Evolutionary conservation across 352 stramenopile species (phyloP).

Genomic region (Aphanomyces astaci): DNA sequence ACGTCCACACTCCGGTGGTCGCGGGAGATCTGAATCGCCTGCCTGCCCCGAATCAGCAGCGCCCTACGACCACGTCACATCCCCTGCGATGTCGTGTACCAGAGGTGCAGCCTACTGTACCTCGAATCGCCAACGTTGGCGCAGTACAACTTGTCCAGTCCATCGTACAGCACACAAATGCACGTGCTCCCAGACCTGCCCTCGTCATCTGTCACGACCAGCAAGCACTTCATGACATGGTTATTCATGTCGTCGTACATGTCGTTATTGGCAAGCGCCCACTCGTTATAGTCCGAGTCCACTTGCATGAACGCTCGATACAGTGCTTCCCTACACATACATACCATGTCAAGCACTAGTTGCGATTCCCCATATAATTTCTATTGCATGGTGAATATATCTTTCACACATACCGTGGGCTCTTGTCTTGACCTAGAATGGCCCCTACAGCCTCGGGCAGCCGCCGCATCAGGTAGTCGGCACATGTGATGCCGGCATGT

Average conservation of each 20-base stretch:
- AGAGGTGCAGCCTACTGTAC: too few relatives aligned
- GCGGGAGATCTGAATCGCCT: constrained; percentile 17
- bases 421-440: constrained; percentile 11
- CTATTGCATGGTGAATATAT: too few relatives aligned
- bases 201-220: too few relatives aligned
- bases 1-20: constrained; percentile 22
- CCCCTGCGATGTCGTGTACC: too few relatives aligned
- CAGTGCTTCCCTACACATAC: constrained; percentile 5
- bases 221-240: too few relatives aligned
- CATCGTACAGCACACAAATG: constrained; percentile 11
- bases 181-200: constrained; percentile 11
- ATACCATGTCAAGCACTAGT: too few relatives aligned
- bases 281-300: not conserved
- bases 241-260: not conserved
- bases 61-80: not conserved
- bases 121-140: constrained; percentile 29
- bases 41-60: constrained; percentile 22
- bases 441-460: not conserved
- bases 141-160: constrained; percentile 23
- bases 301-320: not conserved
- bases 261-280: constrained; percentile 1
- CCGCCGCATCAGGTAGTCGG: not conserved
- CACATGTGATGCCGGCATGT: constrained; percentile 13
- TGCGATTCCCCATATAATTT: too few relatives aligned
- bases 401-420: not conserved